Base-by-base conservation (phyloP, 768 basidiomycete genomes). In the Zangia roseola region DNA sequence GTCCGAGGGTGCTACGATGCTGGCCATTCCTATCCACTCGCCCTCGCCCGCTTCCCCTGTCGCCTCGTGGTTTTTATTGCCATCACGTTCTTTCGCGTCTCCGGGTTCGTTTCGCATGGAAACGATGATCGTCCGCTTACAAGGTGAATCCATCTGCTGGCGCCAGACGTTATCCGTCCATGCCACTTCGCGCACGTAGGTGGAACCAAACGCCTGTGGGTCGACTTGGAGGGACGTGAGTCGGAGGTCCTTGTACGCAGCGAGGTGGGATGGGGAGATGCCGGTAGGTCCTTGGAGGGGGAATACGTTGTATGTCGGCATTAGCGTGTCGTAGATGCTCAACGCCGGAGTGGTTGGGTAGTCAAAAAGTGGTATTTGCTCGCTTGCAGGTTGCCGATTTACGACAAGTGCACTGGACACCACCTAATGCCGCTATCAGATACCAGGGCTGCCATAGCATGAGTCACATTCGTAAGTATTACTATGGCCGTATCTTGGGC, bases 211-310 rank as follows among this genome's bases (percentile, higher is more conserved):
- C 4, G 49, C 50, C 8, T 45, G 43, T 1, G 60, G 60, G 28
- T 68, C 60, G 5, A 45, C 26, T 40, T 51, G 54, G 33, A 69
- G 58, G 13, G 57, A 61, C 2, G 48, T 20, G 28, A 68, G 52
- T 25, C 65, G 48, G 31, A 67, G 50, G 2, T 26, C 5, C 43
- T 53, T 64, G 39, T 51, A 67, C 12, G 48, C 43, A 7, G 40
- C 40, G 34, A 76, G 43, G 21, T 69, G 66, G 26, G 51, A 45
- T 23, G 55, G 25, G n/a, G 64, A 48, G 28, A 43, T 31, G 31
- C 31, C 31, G 14, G 14, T 4, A 16, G 47, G 52, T 6, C 35
- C 26, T 21, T 58, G 14, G 33, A 63, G 34, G 23, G 65, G 40
- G 13, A 57, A 56, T 43, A 59, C 6, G 16, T 16, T 52, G 45